phyloP scores from a whole-genome alignment of 768 basidiomycete genomes.

The Leucocoprinus leucothites region DNA sequence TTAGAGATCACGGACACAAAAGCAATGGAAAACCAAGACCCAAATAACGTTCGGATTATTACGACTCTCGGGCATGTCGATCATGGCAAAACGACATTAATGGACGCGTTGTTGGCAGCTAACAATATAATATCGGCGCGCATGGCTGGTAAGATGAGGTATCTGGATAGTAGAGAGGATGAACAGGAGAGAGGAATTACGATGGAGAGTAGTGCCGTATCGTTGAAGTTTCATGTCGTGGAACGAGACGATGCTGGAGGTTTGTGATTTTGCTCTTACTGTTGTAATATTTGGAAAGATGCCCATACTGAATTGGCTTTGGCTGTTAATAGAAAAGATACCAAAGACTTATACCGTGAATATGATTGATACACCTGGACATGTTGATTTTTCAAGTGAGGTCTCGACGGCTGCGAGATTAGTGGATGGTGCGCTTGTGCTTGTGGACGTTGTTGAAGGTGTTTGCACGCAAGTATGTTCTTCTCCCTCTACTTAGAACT shows the following conservation, averaged over 20 bases:
- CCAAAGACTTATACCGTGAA: slow-evolving; percentile 82
- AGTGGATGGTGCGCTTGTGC: slow-evolving; percentile 92
- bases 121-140: slow-evolving; percentile 95
- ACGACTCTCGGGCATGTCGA: slow-evolving; percentile 91
- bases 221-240: slow-evolving; percentile 81
- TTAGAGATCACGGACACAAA: slow-evolving; percentile 2
- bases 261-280: slow-evolving; percentile 28
- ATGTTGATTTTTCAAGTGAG: slow-evolving; percentile 97
- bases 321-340: slow-evolving; percentile 40
- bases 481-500: slow-evolving; percentile 16
- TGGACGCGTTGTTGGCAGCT: slow-evolving; percentile 92
- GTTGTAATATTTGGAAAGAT: not conserved
- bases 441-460: slow-evolving; percentile 97
- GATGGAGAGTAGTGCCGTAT: slow-evolving; percentile 97
- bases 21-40: slow-evolving; percentile 34
- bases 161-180: slow-evolving; percentile 93
- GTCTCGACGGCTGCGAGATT: slow-evolving; percentile 92
- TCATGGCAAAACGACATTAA: slow-evolving; percentile 94
- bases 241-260: slow-evolving; percentile 54
- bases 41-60: slow-evolving; percentile 64
- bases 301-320: not conserved
- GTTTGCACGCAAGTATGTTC: slow-evolving; percentile 89
- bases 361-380: slow-evolving; percentile 98
- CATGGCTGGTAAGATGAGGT: slow-evolving; percentile 96
- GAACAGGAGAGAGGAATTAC: slow-evolving; percentile 98